These are phyloP conservation scores for Chlorencoelia australis DNA, from an alignment of 2,329 filamentous ascomycete genomes.

Conservation along the genomic window DNA sequence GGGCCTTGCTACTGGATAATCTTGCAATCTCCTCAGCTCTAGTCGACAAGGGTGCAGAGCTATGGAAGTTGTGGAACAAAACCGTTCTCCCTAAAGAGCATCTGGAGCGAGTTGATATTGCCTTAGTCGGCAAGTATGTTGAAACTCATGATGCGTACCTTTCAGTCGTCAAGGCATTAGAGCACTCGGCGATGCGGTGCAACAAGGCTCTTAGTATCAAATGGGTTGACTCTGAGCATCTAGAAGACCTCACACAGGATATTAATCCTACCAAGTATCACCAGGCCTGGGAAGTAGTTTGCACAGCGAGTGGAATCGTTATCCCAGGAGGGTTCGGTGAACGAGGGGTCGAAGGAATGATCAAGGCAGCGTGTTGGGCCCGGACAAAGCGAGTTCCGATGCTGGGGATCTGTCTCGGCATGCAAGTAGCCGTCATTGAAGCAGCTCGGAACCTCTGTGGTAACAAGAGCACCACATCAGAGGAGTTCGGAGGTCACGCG, in stretches of 20 bases:
- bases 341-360: conserved; percentile 83
- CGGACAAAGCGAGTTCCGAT: conserved; percentile 72
- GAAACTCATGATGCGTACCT: conserved; percentile 79
- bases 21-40: conserved; percentile 42
- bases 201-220: conserved; percentile 67
- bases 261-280: conserved; percentile 64
- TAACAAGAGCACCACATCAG: conserved; percentile 34
- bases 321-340: conserved; percentile 56
- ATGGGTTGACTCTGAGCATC: conserved; percentile 76
- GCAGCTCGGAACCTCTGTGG: conserved; percentile 68
- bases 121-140: conserved; percentile 86
- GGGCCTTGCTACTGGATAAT: conserved; percentile 54
- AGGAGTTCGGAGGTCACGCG: conserved; percentile 25
- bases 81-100: background rate
- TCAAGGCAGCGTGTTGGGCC: conserved; percentile 77
- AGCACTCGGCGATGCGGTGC: conserved; percentile 86
- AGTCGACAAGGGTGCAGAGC: conserved; percentile 51
- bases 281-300: conserved; percentile 75
- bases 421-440: conserved; percentile 82
- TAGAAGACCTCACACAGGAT: conserved; percentile 57
- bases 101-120: conserved; percentile 56
- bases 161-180: conserved; percentile 73
- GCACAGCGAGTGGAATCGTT: conserved; percentile 54
- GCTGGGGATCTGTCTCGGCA: conserved; percentile 70
- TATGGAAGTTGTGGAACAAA: conserved; percentile 70